A percentile compares a stretch with the other conserved stretches of the same genome.
phyloP scores from a whole-genome alignment of 2,329 filamentous ascomycete species.

The Alternaria gaisen region DNA sequence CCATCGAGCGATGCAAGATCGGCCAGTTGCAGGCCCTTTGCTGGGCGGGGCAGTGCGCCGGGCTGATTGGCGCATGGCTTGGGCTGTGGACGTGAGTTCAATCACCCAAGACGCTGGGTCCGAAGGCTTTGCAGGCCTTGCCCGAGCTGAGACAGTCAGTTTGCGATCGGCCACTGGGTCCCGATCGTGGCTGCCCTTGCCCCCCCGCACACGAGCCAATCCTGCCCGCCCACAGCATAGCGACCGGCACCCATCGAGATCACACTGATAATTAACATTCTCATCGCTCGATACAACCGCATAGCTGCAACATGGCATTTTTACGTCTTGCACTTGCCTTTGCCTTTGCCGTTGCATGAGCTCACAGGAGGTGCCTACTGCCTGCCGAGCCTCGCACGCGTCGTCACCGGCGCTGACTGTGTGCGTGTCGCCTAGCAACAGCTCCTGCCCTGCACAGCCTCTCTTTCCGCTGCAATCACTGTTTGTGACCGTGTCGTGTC shows the following conservation, averaged over 20 bases:
- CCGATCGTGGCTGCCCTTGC: slow-evolving; percentile 13
- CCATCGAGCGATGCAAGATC: slow-evolving; percentile 19
- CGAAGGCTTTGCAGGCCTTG: slow-evolving; percentile 6
- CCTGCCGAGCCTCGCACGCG: background rate
- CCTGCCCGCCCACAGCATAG: slow-evolving; percentile 1
- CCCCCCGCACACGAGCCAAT: slow-evolving; percentile 4
- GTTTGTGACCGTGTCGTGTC: background rate
- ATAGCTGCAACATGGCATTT: background rate
- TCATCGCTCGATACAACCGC: background rate
- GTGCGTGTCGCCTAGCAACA: background rate
- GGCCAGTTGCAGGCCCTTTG: slow-evolving; percentile 11
- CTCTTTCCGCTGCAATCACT: background rate
- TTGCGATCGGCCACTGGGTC: slow-evolving; percentile 9
- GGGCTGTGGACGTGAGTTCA: slow-evolving; percentile 10
- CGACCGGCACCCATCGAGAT: background rate
- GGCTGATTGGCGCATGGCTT: slow-evolving; percentile 21
- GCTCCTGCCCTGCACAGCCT: background rate
- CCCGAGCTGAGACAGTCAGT: slow-evolving; percentile 6
- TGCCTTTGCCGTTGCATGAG: background rate
- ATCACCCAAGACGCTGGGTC: slow-evolving; percentile 11
- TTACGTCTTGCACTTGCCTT: background rate
- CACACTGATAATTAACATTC: background rate
- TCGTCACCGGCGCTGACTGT: slow-evolving; percentile 4
- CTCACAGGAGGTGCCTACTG: background rate
- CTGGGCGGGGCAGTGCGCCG: slow-evolving; percentile 6